phyloP scores from a whole-genome alignment of 139 green algal genomes.

The Auxenochlorella pyrenoidosa region DNA sequence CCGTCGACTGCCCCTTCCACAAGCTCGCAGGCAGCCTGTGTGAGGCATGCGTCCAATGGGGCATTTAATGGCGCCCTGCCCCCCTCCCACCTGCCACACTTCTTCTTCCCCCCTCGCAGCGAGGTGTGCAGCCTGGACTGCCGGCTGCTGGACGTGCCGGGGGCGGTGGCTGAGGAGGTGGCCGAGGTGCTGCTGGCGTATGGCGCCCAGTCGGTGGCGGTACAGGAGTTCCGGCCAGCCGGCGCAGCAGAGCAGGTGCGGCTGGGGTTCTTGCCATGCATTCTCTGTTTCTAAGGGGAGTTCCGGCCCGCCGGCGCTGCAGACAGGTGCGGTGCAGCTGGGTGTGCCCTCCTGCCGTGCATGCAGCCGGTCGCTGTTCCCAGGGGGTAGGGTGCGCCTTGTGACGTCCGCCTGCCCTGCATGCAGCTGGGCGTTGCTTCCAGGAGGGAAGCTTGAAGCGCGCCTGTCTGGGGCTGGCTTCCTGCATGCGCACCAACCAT shows the following conservation, averaged over 20 bases:
- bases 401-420: too few species aligned
- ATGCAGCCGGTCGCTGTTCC: not conserved
- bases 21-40: too few species aligned
- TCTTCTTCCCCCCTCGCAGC: not conserved
- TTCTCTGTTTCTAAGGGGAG: too few species aligned
- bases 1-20: too few species aligned
- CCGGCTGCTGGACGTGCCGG: constrained; percentile 41
- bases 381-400: too few species aligned
- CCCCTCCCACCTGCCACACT: not conserved
- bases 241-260: constrained; percentile 54
- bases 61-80: not conserved
- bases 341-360: not conserved
- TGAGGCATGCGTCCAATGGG: too few species aligned
- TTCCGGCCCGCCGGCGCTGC: constrained; percentile 28
- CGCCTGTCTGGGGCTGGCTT: too few species aligned
- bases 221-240: constrained; percentile 59
- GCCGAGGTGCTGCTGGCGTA: constrained; percentile 70
- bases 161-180: constrained; percentile 55
- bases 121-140: constrained; percentile 42
- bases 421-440: too few species aligned
- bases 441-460: too few species aligned
- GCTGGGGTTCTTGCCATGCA: too few species aligned
- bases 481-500: too few species aligned
- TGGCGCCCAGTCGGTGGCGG: constrained; percentile 65
- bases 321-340: constrained; percentile 53